Conservation (phyloP, 140 eudicot genomes). For the Cichorium intybus region DNA sequence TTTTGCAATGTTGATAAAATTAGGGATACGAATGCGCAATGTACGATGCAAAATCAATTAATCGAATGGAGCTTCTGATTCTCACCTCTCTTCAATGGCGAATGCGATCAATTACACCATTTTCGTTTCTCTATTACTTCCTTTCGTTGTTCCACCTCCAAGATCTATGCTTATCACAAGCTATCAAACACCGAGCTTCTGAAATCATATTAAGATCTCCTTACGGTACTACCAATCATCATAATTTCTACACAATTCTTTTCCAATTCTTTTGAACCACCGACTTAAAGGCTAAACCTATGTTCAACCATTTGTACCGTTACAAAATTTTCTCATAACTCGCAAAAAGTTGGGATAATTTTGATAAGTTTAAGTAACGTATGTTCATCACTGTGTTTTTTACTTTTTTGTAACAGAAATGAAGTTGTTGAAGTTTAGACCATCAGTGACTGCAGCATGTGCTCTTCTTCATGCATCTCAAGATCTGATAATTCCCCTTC, state of each 20-base stretch:
- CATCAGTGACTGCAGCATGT: constrained; percentile 53
- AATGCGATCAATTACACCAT: constrained; percentile 56
- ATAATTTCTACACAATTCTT: not conserved
- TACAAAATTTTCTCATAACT: no score
- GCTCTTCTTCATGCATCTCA: constrained; percentile 48
- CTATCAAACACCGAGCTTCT: constrained; percentile 34
- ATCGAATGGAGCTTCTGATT: constrained; percentile 47
- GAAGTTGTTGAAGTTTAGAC: constrained; percentile 36
- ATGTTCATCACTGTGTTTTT: not conserved
- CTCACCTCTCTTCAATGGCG: constrained; percentile 48
- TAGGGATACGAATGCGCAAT: constrained; percentile 25
- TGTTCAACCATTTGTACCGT: not conserved
- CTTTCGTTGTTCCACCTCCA: constrained; percentile 26
- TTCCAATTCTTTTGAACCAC: no score
- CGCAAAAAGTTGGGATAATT: no score
- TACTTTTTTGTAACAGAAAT: constrained; percentile 16
- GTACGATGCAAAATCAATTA: constrained; percentile 32
- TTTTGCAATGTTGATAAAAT: not conserved
- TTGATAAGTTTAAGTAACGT: no score
- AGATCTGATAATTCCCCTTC: constrained; percentile 34
- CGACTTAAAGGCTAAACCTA: no score
- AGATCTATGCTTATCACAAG: constrained; percentile 21
- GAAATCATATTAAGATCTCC: constrained; percentile 34
- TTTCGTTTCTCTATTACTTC: constrained; percentile 43
- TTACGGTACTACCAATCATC: constrained; percentile 25